Evolutionary conservation across 2,329 filamentous ascomycete species (phyloP).

Genomic region (Akanthomyces muscarius): DNA sequence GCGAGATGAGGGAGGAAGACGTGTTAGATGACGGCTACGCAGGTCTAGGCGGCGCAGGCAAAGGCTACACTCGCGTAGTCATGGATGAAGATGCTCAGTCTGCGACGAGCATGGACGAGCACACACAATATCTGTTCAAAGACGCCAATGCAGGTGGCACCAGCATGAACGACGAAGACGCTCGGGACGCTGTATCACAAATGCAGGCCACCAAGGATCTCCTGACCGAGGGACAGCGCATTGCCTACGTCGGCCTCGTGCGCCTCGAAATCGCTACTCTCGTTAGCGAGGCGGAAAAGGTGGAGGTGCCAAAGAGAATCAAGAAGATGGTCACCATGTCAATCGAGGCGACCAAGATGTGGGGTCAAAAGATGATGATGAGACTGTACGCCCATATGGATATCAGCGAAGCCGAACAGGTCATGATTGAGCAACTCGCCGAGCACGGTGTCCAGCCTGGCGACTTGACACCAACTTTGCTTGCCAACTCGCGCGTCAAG

Average conservation of each 20-base stretch:
- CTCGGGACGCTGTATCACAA: constrained; percentile 80
- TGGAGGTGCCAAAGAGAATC: constrained; percentile 59
- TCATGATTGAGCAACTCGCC: constrained; percentile 97
- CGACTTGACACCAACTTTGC: constrained; percentile 80
- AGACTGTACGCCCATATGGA: constrained; percentile 95
- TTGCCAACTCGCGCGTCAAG: constrained; percentile 87
- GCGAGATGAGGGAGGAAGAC: constrained; percentile 71
- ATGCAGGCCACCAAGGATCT: constrained; percentile 95
- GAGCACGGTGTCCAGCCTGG: constrained; percentile 83
- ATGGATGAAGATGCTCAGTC: constrained; percentile 93
- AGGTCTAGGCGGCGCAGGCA: constrained; percentile 81
- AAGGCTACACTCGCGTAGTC: constrained; percentile 92
- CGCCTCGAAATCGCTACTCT: constrained; percentile 77
- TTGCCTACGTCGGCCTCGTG: constrained; percentile 91
- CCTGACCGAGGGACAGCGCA: constrained; percentile 88
- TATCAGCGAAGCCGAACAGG: constrained; percentile 81
- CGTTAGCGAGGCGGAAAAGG: constrained; percentile 60
- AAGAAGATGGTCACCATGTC: constrained; percentile 70
- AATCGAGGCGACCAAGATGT: constrained; percentile 82
- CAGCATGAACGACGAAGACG: constrained; percentile 70
- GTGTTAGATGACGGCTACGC: constrained; percentile 65
- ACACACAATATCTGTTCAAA: constrained; percentile 93
- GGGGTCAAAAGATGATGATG: constrained; percentile 98
- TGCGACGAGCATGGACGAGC: constrained; percentile 93
- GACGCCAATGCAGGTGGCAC: constrained; percentile 58